These are phyloP conservation scores for Ceratocystis alfenasii DNA, from an alignment of 2,329 filamentous ascomycete species.

Conservation along the genomic window DNA sequence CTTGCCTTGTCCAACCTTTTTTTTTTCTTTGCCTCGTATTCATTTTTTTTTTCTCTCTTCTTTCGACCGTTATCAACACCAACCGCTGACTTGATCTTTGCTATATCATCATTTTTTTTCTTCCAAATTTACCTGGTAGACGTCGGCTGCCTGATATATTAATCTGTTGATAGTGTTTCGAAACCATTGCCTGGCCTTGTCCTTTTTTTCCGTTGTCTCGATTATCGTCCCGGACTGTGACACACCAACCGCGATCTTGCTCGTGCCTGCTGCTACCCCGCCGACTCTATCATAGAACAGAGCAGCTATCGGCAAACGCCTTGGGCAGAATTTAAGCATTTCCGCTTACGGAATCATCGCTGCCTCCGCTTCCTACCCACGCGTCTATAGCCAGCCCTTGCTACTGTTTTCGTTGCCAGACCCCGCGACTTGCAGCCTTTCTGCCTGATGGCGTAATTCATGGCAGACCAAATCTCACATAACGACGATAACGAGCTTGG, in stretches of 20 bases:
- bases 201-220: background rate
- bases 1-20: constrained; percentile 9
- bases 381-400: background rate
- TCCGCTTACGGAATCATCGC: no score
- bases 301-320: no score
- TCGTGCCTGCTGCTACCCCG: constrained; percentile 9
- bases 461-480: constrained; percentile 50
- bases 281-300: background rate
- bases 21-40: constrained; percentile 2
- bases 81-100: background rate
- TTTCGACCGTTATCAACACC: background rate
- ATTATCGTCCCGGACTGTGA: background rate
- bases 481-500: constrained; percentile 21
- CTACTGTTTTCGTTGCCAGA: background rate
- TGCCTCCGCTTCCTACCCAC: no score
- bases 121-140: background rate
- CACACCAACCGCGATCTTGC: background rate
- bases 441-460: constrained; percentile 55
- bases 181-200: background rate
- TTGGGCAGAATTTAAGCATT: no score
- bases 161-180: background rate
- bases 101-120: background rate
- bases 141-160: background rate
- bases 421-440: constrained; percentile 26
- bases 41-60: background rate